These are phyloP conservation scores for Yueomyces sp. DNA, from an alignment of 1,139 yeast species.

Conservation along the genomic window DNA sequence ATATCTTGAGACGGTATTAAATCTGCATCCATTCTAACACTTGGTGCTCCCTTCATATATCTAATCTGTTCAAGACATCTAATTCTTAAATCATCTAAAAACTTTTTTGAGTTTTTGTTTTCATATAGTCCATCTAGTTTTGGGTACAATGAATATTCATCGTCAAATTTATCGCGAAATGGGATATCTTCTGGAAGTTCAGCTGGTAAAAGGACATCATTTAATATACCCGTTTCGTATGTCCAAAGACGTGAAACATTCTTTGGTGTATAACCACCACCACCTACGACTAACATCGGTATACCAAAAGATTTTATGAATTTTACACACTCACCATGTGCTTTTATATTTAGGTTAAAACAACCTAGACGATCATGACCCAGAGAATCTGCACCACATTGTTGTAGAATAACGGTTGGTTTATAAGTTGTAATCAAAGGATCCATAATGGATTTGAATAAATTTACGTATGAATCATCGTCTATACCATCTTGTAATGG, in stretches of 20 bases:
- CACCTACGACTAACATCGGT: slow-evolving; percentile 87
- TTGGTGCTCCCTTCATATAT: slow-evolving; percentile 80
- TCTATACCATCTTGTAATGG: slow-evolving; percentile 93
- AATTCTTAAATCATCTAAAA: slow-evolving; percentile 65
- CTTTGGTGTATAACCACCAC: slow-evolving; percentile 96
- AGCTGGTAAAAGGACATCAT: slow-evolving; percentile 63
- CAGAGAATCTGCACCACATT: slow-evolving; percentile 94
- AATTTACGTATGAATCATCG: slow-evolving; percentile 71
- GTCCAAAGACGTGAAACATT: slow-evolving; percentile 94
- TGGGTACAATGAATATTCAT: slow-evolving; percentile 85
- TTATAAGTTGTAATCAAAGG: slow-evolving; percentile 73
- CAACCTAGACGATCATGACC: slow-evolving; percentile 92
- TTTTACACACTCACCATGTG: slow-evolving; percentile 91
- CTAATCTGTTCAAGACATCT: slow-evolving; percentile 75
- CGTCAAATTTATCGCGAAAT: slow-evolving; percentile 80
- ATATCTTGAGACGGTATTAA: slow-evolving; percentile 74
- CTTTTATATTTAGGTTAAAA: slow-evolving; percentile 78
- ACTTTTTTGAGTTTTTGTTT: slow-evolving; percentile 75
- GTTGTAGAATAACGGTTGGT: slow-evolving; percentile 88
- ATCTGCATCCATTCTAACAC: slow-evolving; percentile 76
- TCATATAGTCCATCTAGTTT: slow-evolving; percentile 79
- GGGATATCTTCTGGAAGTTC: slow-evolving; percentile 72
- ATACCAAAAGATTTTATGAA: slow-evolving; percentile 76
- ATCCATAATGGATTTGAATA: slow-evolving; percentile 76
- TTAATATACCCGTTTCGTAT: slow-evolving; percentile 79